Base-by-base conservation (phyloP, 2,329 filamentous ascomycete genomes). In the Aschersonia sp. region DNA sequence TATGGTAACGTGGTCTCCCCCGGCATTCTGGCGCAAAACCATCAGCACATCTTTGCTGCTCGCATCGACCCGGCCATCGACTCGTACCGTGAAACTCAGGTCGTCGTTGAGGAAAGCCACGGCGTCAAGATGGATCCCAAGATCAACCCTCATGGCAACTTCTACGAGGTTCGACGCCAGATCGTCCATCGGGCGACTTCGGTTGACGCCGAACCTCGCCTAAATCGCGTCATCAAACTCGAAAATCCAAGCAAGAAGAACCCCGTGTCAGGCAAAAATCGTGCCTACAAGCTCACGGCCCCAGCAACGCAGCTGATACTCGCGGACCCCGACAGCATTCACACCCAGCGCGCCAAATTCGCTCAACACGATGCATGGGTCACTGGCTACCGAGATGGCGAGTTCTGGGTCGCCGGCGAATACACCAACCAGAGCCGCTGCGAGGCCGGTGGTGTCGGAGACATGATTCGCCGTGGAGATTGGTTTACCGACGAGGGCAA, bases 31-130 rank as follows among this genome's bases (percentile, higher is more conserved):
- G 82, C 82, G 0, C 78, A 79, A 51, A 80, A 84, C 59, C 82
- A 86, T 53, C 82, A 86, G 58, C 82, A 86, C 62, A 70, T 85
- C 43, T 85, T 86, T 58, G 73, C 69, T 30, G 62, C 79, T 42
- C 72, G 82, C 1, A 75, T 85, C 45, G 81, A 86, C 54, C 80
- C 81, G 0, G 75, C 75, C 6, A 71, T 84, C 40, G 79, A 83
- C 52, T 59, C 53, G 30, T 66, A 55, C 51, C 73, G 55, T 56
- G 60, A 66, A 2, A 82, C 80, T 51, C 72, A 70, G 0, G 61
- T 81, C 5, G 60, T 66, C 0, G 58, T 67, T 6, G 63, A 68
- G 38, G 66, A 71, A 55, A 65, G 59, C 41, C 58, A 61, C 3
- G 55, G 57, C 0, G 57, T 60, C n/a, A 57, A 60, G 28, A 61